Evolutionary conservation across 768 basidiomycete genomes (phyloP).

Genomic region (Fomitopsis serialis): DNA sequence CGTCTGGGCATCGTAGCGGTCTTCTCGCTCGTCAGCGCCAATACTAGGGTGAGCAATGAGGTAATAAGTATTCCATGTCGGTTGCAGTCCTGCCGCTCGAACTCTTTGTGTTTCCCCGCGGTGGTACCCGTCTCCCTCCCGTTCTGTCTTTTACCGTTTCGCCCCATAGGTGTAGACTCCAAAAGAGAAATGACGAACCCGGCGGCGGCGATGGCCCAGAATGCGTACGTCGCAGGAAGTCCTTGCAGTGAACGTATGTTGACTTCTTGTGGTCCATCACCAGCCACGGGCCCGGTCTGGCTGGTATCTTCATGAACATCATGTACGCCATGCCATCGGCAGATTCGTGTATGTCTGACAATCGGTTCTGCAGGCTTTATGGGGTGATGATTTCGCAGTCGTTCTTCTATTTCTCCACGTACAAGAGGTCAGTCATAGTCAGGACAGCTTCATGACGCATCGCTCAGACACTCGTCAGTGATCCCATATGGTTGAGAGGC

Average conservation of each 20-base stretch:
- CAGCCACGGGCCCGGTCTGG: conserved; percentile 8
- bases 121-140: not conserved
- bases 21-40: not conserved
- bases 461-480: not conserved
- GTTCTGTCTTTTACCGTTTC: not conserved
- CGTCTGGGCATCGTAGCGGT: not conserved
- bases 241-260: not conserved
- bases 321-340: not conserved
- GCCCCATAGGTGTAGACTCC: not conserved
- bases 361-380: conserved; percentile 4
- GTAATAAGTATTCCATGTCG: not conserved
- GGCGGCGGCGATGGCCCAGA: not conserved
- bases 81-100: not conserved
- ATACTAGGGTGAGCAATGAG: not conserved
- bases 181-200: not conserved
- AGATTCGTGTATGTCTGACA: not conserved
- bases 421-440: conserved; percentile 11
- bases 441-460: not conserved
- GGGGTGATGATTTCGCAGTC: conserved; percentile 21
- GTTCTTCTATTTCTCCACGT: conserved; percentile 18
- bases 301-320: conserved; percentile 12
- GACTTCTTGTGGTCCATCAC: not conserved
- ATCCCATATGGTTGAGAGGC: not conserved
- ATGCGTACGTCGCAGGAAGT: not conserved
- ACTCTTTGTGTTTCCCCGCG: not conserved